These are phyloP conservation scores for Quercus lobata DNA, from an alignment of 331 rosid species.

Conservation along the genomic window DNA sequence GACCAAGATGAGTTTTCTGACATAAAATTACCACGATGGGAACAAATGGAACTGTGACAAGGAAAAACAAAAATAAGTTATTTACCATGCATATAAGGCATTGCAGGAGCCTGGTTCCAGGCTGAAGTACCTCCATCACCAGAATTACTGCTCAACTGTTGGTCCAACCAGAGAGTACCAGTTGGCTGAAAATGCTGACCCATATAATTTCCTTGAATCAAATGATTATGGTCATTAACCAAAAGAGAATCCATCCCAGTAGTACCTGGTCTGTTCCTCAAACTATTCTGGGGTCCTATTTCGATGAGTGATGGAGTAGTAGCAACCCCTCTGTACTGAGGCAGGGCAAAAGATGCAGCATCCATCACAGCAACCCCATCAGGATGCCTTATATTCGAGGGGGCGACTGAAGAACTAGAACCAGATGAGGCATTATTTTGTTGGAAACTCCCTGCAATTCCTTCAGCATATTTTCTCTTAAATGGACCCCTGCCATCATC, in stretches of 20 bases:
- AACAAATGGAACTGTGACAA: constrained; percentile 1
- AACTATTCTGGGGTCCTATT: constrained; percentile 53
- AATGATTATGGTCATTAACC: constrained; percentile 65
- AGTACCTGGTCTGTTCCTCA: constrained; percentile 54
- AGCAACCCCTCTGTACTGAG: constrained; percentile 42
- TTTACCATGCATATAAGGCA: constrained; percentile 70
- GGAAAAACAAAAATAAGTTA: constrained; percentile 1
- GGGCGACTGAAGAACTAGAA: constrained; percentile 54
- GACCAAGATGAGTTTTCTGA: background rate
- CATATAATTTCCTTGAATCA: constrained; percentile 61
- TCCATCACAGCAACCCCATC: constrained; percentile 69
- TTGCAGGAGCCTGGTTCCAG: constrained; percentile 63
- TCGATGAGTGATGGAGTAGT: constrained; percentile 49
- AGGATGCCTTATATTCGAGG: constrained; percentile 54
- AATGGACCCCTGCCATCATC: constrained; percentile 77
- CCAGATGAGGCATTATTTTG: constrained; percentile 55
- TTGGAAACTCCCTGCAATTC: constrained; percentile 56
- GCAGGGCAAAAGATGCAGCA: constrained; percentile 45
- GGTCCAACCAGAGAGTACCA: constrained; percentile 73
- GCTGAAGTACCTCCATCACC: constrained; percentile 56
- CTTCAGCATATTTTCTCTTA: constrained; percentile 78
- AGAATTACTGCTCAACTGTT: constrained; percentile 45
- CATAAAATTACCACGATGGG: background rate
- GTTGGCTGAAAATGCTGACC: constrained; percentile 81
- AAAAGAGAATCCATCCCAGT: constrained; percentile 48